Base-by-base conservation (phyloP, 2,329 filamentous ascomycete genomes). In the Monosporascus sp. region DNA sequence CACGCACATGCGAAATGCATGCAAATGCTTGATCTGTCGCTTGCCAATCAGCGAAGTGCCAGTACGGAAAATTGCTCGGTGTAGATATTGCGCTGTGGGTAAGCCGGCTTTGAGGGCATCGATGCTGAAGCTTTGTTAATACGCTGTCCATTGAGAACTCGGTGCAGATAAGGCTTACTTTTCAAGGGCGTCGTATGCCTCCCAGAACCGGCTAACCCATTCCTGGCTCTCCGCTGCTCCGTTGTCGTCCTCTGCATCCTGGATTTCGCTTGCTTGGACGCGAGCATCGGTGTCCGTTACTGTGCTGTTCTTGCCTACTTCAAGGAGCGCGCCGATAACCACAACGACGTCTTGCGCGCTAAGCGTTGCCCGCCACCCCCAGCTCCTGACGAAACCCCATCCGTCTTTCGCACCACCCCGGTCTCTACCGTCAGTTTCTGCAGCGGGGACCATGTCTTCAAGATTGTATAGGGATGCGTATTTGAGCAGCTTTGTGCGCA, bases 301-400 rank as follows among this genome's bases (percentile, higher is more conserved):
- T 1, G 75, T 66, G 18, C 67, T 70, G 50, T 77, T 76, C 65
- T 81, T 89, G 27, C 94, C 93, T 27, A 97, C 91, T 73, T 99
- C 94, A 1, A 99, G 81, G 48, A 99, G 87, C 17, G 93, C 91
- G 50, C 91, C 91, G 20, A 97, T 82, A 31, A 97, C 86, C 17
- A 96, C 89, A n/a, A 90, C 90, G 0, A 97, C 90, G 67, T 99
- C 94, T 48, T 93, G 89, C 6, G 94, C 94, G 57, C 89, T 95
- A 25, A 97, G 77, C 49, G 93, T 97, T 1, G 92, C 93, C 67
- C 92, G 88, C 92, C 92, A 99, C 11, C 94, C 94, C 94, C 94
- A 99, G 67, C 90, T 96, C 54, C 92, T 83, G 18, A 97, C 93
- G 66, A 97, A 99, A 0, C 94, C 93, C 93, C 93, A 97, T 11